A percentile compares a stretch with the other conserved stretches of the same genome.
phyloP scores from a whole-genome alignment of 805 yeast species.

The Candida xiaguanensis region DNA sequence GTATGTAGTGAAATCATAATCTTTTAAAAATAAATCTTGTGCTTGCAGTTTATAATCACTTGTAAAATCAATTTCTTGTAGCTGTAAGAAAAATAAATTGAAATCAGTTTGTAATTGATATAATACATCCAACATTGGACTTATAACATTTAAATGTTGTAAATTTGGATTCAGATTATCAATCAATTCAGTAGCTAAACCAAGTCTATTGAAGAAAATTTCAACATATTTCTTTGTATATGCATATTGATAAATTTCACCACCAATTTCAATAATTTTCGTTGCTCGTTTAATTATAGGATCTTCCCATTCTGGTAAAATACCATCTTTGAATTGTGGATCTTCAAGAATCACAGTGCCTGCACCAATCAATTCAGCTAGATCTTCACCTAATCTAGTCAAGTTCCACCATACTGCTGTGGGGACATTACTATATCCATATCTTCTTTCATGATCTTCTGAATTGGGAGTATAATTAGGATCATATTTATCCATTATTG shows the following conservation, averaged over 20 bases:
- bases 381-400: constrained; percentile 75
- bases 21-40: constrained; percentile 19
- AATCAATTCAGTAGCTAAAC: constrained; percentile 45
- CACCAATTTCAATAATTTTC: constrained; percentile 57
- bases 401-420: constrained; percentile 91
- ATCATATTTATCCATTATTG: constrained; percentile 81
- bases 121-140: constrained; percentile 60
- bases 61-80: constrained; percentile 47
- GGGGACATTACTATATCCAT: constrained; percentile 82
- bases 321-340: constrained; percentile 32
- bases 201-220: constrained; percentile 64
- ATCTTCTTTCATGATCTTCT: constrained; percentile 70
- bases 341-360: constrained; percentile 48
- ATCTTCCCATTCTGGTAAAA: constrained; percentile 48
- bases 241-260: constrained; percentile 59
- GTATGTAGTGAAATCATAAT: constrained; percentile 17
- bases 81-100: constrained; percentile 67
- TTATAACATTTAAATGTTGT: constrained; percentile 43
- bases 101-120: constrained; percentile 67
- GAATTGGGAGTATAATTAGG: constrained; percentile 85
- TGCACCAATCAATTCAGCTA: constrained; percentile 79
- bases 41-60: constrained; percentile 15
- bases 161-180: constrained; percentile 31
- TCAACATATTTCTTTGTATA: constrained; percentile 58
- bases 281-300: constrained; percentile 59